Conservation (phyloP, 306 rosid genomes). For the Begonia masoniana region DNA sequence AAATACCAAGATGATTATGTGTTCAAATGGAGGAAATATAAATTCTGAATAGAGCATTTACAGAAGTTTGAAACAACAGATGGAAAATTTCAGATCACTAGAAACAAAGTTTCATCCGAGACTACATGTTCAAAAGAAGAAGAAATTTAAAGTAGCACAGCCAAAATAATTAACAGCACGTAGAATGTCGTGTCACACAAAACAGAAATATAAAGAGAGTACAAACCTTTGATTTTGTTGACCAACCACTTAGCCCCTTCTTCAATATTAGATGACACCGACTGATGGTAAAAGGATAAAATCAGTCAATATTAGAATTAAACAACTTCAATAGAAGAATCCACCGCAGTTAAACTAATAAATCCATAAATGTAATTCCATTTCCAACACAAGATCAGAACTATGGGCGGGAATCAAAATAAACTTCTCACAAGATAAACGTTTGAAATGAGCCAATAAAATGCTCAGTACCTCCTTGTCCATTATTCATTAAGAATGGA, state of each 20-base stretch:
- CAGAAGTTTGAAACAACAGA: too few relatives aligned
- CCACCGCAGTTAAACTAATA: too few relatives aligned
- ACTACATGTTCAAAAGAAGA: background rate
- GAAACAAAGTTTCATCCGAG: too few relatives aligned
- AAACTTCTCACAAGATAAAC: too few relatives aligned
- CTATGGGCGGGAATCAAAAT: too few relatives aligned
- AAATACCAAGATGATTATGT: background rate
- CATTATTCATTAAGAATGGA: too few relatives aligned
- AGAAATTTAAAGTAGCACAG: background rate
- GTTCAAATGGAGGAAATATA: background rate
- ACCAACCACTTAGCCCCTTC: conserved; percentile 17
- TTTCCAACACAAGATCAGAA: too few relatives aligned
- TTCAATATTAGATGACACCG: conserved; percentile 10
- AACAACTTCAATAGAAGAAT: background rate
- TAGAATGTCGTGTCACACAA: background rate
- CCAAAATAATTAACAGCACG: background rate
- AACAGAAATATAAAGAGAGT: conserved; percentile 2
- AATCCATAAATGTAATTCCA: too few relatives aligned
- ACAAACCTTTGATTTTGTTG: conserved; percentile 15
- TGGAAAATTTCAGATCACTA: too few relatives aligned
- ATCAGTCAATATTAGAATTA: background rate
- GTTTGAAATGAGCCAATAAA: too few relatives aligned
- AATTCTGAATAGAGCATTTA: background rate
- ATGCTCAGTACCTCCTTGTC: too few relatives aligned
- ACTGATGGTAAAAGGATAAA: conserved; percentile 1